Conservation (phyloP, 495 filamentous ascomycete species). For the Hypoxylon cercidicola region DNA sequence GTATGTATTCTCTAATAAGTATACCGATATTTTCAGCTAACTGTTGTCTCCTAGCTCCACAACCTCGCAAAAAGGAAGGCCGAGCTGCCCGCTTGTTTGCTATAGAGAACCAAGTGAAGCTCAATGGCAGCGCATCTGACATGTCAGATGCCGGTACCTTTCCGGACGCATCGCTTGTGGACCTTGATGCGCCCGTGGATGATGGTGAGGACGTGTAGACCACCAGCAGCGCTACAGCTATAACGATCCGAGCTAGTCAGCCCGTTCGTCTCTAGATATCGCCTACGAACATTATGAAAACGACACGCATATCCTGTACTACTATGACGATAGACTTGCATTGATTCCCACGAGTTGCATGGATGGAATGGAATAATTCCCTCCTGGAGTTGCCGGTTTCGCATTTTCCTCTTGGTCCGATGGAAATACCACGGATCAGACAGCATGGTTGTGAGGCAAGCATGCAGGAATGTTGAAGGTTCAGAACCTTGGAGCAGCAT, state of each 20-base stretch:
- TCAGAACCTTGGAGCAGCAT: neutral
- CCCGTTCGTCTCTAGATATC: neutral
- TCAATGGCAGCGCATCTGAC: conserved; percentile 26
- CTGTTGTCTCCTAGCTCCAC: conserved; percentile 51
- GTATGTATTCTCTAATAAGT: conserved; percentile 52
- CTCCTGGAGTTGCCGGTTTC: conserved; percentile 22
- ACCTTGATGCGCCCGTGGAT: conserved; percentile 17
- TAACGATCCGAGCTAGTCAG: neutral
- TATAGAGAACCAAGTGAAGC: conserved; percentile 45
- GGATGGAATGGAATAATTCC: conserved; percentile 15
- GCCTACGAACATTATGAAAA: conserved; percentile 17
- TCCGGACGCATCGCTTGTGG: conserved; percentile 26
- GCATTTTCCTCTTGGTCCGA: neutral
- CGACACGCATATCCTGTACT: conserved; percentile 22
- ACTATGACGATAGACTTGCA: conserved; percentile 32
- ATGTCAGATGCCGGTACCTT: conserved; percentile 29
- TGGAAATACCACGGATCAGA: conserved; percentile 8
- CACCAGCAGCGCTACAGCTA: neutral
- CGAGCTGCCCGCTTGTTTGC: conserved; percentile 59
- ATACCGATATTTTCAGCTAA: conserved; percentile 15
- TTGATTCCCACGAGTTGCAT: conserved; percentile 33
- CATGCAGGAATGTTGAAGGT: neutral
- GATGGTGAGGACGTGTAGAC: conserved; percentile 6
- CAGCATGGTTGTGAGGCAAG: conserved; percentile 11
- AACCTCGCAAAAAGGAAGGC: conserved; percentile 64